Conservation (phyloP, 208 protist genomes). For the Trypanosoma brucei region DNA sequence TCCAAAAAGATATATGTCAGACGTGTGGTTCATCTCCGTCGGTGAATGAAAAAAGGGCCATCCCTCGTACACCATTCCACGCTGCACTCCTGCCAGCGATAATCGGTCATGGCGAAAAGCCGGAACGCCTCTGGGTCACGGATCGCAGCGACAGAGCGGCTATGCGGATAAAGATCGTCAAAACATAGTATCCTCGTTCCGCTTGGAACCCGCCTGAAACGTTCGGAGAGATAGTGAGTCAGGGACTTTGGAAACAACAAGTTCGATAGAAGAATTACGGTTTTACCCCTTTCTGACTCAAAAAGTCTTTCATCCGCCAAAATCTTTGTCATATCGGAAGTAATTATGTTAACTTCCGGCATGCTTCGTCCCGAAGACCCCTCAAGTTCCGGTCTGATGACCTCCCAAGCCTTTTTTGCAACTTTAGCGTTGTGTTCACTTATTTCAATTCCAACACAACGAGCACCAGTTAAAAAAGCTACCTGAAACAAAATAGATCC, state of each 20-base stretch:
- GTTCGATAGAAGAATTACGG: constrained; percentile 67
- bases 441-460: constrained; percentile 58
- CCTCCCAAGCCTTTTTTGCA: constrained; percentile 36
- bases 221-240: constrained; percentile 61
- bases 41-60: constrained; percentile 59
- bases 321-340: constrained; percentile 52
- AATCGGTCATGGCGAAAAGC: constrained; percentile 63
- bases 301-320: constrained; percentile 37
- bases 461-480: constrained; percentile 53
- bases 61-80: constrained; percentile 60
- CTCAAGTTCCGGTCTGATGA: constrained; percentile 28
- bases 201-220: constrained; percentile 28
- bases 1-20: background rate
- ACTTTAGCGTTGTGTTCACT: constrained; percentile 55
- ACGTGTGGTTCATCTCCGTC: constrained; percentile 15
- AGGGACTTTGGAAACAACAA: constrained; percentile 57
- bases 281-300: constrained; percentile 33
- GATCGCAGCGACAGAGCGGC: constrained; percentile 33
- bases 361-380: constrained; percentile 18
- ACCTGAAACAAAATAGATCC: constrained; percentile 74
- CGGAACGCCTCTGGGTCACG: constrained; percentile 63
- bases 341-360: constrained; percentile 65
- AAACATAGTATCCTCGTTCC: constrained; percentile 57
- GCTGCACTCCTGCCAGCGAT: constrained; percentile 50
- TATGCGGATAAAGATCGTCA: constrained; percentile 68